Evolutionary conservation across 352 stramenopile genomes (phyloP), one percentile per base, ranked within the genome.

Genomic region (Thraustochytrium sp.): DNA sequence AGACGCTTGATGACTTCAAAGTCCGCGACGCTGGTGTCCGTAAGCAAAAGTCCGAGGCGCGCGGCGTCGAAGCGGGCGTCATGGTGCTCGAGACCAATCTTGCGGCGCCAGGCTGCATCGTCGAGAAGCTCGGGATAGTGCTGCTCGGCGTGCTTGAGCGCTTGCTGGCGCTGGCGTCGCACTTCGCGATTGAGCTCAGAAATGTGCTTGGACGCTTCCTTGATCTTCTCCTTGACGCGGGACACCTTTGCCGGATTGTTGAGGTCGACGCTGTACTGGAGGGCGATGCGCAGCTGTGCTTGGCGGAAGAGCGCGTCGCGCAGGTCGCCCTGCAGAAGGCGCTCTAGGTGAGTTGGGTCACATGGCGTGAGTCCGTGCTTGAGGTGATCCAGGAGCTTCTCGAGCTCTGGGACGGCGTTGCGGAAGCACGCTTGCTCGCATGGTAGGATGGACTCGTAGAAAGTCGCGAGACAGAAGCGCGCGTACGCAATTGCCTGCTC

Each of bases 61-160:
- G 18, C 13, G 16, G 64, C 2, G 21, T 34, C 65, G 18, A 40
- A 5, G 11, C 8, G 34, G 18, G n/a, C 42, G n/a, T n/a, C n/a
- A 72, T 21, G 16, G 34, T 61, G 16, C 26, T 23, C n/a, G 18
- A 77, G 38, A 16, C 65, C 65, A 29, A 77, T 62, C 13, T n/a
- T 37, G 18, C n/a, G 68, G 29, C 21, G 23, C 65, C 65, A 77
- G 13, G 21, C 46, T 77, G 9, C 8, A 36, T 62, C 42, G 21
- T 77, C 23, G 8, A 77, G 26, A 8, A 77, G 46, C 49, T 77
- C 65, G 16, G 65, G 65, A 36, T 77, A 77, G 49, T 77, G 65
- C 0, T 13, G 8, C 46, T 61, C 65, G 18, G 65, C 65, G n/a
- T 59, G 51, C 8, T 59, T 13, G 16, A 59, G 26, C 51, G 31